Conservation (phyloP, 2,329 filamentous ascomycete species). For the Fusarium sp. region DNA sequence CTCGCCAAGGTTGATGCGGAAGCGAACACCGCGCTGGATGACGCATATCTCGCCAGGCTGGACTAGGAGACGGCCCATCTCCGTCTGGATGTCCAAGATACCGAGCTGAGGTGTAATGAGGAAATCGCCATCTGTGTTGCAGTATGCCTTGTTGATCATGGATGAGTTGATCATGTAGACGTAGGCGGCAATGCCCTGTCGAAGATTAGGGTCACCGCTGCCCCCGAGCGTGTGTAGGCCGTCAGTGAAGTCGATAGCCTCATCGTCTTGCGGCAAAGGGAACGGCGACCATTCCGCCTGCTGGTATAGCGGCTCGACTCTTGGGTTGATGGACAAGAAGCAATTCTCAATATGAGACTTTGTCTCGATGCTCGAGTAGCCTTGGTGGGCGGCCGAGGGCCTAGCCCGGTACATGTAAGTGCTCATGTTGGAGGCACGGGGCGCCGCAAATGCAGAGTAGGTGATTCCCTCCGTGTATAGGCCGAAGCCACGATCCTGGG, state of each 20-base stretch:
- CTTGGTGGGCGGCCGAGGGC: constrained; percentile 18
- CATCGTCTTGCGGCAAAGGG: constrained; percentile 1
- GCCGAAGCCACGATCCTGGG: constrained; percentile 16
- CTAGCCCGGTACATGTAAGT: constrained; percentile 22
- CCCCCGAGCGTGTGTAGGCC: constrained; percentile 19
- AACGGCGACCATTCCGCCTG: constrained; percentile 27
- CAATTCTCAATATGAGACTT: constrained; percentile 26
- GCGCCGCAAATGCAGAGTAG: constrained; percentile 27
- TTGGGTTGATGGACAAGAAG: constrained; percentile 13
- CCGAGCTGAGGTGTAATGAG: constrained; percentile 20
- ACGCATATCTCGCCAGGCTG: constrained; percentile 18
- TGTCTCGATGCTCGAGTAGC: constrained; percentile 1
- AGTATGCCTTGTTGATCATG: constrained; percentile 17
- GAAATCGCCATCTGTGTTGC: constrained; percentile 23
- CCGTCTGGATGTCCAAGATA: constrained; percentile 12
- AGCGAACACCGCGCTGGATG: constrained; percentile 7
- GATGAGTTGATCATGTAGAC: constrained; percentile 14
- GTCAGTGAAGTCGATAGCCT: constrained; percentile 12
- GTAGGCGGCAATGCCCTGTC: constrained; percentile 11
- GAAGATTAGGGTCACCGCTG: constrained; percentile 16
- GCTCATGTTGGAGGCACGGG: constrained; percentile 9
- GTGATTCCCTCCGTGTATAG: constrained; percentile 30
- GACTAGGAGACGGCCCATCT: constrained; percentile 8
- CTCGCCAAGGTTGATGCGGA: not conserved
- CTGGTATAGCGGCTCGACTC: constrained; percentile 7